These are phyloP conservation scores for Cercospora sp. DNA, from an alignment of 2,329 filamentous ascomycete genomes.

Conservation along the genomic window DNA sequence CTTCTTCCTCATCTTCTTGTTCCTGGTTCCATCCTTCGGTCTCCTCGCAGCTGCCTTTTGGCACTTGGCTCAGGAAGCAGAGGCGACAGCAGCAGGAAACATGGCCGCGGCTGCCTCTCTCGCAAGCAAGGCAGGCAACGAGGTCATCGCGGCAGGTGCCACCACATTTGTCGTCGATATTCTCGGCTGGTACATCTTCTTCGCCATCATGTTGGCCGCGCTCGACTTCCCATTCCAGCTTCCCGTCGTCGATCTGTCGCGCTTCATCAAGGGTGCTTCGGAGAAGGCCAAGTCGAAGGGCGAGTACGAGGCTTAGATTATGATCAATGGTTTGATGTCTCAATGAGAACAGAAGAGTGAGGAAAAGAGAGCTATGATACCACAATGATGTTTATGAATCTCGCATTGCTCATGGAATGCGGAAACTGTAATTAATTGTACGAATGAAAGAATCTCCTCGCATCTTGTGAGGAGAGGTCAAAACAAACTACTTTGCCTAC, in stretches of 20 bases:
- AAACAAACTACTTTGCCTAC: constrained; percentile 3
- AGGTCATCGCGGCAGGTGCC: constrained; percentile 48
- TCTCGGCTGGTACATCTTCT: constrained; percentile 56
- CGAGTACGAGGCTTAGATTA: constrained; percentile 24
- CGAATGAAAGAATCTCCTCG: constrained; percentile 6
- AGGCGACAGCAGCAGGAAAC: constrained; percentile 31
- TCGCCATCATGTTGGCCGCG: constrained; percentile 55
- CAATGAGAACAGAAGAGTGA: neutral
- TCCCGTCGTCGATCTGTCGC: constrained; percentile 51
- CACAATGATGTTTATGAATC: constrained; percentile 10
- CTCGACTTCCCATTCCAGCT: constrained; percentile 56
- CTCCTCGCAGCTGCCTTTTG: constrained; percentile 63
- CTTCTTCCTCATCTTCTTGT: constrained; percentile 69
- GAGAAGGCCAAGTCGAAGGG: constrained; percentile 37
- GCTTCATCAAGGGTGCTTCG: constrained; percentile 48
- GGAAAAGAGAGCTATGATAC: constrained; percentile 2
- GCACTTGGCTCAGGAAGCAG: constrained; percentile 50
- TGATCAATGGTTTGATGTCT: neutral
- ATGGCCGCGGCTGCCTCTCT: neutral
- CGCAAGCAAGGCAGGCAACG: constrained; percentile 15
- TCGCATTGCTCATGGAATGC: constrained; percentile 5
- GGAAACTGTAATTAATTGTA: constrained; percentile 14
- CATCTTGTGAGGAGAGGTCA: constrained; percentile 7
- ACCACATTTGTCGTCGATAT: constrained; percentile 51
- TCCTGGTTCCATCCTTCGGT: constrained; percentile 60